These are phyloP conservation scores for Wickerhamomyces ciferrii DNA, from an alignment of 805 yeast species.

Conservation along the genomic window DNA sequence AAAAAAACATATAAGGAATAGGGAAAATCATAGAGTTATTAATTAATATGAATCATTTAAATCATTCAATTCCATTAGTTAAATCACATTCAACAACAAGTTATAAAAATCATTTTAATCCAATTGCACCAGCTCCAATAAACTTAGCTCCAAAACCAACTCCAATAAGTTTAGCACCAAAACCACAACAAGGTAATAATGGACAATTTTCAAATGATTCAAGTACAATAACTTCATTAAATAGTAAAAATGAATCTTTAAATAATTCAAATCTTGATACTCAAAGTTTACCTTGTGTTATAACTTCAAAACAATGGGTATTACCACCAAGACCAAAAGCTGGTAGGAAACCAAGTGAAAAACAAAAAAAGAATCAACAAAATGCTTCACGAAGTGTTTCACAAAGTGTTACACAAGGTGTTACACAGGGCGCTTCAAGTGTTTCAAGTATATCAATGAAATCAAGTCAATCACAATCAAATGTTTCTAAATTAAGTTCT, in stretches of 20 bases:
- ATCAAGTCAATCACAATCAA: background rate
- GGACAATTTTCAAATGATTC: background rate
- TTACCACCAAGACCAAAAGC: constrained; percentile 81
- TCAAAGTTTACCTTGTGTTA: constrained; percentile 10
- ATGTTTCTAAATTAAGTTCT: background rate
- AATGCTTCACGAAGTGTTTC: background rate
- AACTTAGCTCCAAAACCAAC: constrained; percentile 4
- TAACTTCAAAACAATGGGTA: constrained; percentile 74
- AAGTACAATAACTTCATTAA: background rate
- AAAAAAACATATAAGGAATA: too few species aligned
- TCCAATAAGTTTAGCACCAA: constrained; percentile 17
- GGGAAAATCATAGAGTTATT: too few species aligned
- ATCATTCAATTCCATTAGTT: constrained; percentile 8
- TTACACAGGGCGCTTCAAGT: too few species aligned
- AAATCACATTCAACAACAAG: constrained; percentile 11
- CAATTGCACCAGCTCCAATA: background rate
- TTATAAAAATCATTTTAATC: constrained; percentile 9
- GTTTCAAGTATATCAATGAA: constrained; percentile 1
- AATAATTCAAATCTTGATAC: background rate
- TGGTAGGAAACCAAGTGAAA: constrained; percentile 44
- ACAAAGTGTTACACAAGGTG: constrained; percentile 10
- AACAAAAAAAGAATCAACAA: constrained; percentile 7
- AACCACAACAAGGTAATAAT: constrained; percentile 4
- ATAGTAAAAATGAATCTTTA: background rate
- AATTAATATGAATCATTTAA: constrained; percentile 3